These are phyloP conservation scores for Adansonia grandidieri DNA, from an alignment of 441 rosid species.

Conservation along the genomic window DNA sequence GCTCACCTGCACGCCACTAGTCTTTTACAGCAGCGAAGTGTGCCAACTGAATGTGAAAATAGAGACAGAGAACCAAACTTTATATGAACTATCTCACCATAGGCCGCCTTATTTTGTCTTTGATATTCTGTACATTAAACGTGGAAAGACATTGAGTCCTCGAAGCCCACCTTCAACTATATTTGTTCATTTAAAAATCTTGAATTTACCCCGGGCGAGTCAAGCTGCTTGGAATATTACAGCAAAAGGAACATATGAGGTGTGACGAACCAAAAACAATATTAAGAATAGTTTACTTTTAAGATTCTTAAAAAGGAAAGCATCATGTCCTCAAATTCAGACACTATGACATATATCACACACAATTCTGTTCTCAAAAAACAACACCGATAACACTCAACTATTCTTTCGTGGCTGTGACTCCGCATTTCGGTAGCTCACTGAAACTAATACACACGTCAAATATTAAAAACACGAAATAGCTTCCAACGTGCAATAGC, in stretches of 20 bases:
- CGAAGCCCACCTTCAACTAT: constrained; percentile 80
- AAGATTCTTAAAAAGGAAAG: constrained; percentile 6
- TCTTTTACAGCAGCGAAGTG: background rate
- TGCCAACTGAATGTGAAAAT: background rate
- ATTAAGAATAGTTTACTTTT: background rate
- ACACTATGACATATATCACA: constrained; percentile 1
- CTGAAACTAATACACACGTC: constrained; percentile 1
- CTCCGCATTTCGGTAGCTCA: constrained; percentile 12
- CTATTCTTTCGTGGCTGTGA: background rate
- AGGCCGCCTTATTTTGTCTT: constrained; percentile 20
- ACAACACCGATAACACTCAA: constrained; percentile 9
- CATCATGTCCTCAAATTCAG: background rate
- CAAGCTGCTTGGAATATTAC: constrained; percentile 90
- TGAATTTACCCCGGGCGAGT: constrained; percentile 77
- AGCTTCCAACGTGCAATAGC: constrained; percentile 96
- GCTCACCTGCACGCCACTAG: too few relatives aligned
- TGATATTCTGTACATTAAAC: background rate
- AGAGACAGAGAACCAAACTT: constrained; percentile 31
- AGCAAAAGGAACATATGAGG: constrained; percentile 37
- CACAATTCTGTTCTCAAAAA: background rate
- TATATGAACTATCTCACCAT: constrained; percentile 28
- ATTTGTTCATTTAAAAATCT: constrained; percentile 85
- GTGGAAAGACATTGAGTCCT: constrained; percentile 17
- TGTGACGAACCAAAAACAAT: background rate
- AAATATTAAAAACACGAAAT: constrained; percentile 24